Conservation (phyloP, 1,139 yeast species). For the Yamadazyma friedrichii region DNA sequence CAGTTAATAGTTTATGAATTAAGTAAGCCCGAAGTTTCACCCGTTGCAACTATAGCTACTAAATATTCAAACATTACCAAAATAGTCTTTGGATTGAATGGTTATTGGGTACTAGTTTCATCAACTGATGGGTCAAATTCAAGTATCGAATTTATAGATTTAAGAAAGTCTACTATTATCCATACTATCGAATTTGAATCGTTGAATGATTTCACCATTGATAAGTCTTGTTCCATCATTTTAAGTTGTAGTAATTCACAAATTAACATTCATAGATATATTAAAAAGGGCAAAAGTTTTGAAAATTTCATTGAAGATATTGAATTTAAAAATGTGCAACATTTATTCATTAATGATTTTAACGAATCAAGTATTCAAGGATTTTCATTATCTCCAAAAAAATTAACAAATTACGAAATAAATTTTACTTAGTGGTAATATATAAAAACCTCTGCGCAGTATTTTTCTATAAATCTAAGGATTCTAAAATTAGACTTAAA, state of each 20-base stretch:
- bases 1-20: constrained; percentile 44
- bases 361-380: not conserved
- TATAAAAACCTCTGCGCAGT: not conserved
- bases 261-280: constrained; percentile 32
- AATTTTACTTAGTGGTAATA: not conserved
- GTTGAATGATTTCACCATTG: constrained; percentile 34
- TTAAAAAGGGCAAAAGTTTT: constrained; percentile 43
- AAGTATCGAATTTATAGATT: constrained; percentile 50
- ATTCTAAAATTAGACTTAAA: not conserved
- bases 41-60: constrained; percentile 37
- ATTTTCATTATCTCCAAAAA: not conserved
- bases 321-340: not conserved
- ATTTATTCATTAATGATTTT: not conserved
- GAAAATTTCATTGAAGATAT: constrained; percentile 4
- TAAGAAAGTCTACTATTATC: constrained; percentile 44
- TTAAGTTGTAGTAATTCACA: constrained; percentile 7
- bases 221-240: constrained; percentile 40
- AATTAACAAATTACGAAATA: not conserved
- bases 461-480: not conserved
- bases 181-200: constrained; percentile 25
- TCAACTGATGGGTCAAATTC: constrained; percentile 14
- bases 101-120: constrained; percentile 58
- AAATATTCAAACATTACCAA: constrained; percentile 28
- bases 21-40: constrained; percentile 27
- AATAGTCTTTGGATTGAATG: constrained; percentile 62